phyloP scores from a whole-genome alignment of 345 rosid genomes.

The Sonneratia caseolaris region DNA sequence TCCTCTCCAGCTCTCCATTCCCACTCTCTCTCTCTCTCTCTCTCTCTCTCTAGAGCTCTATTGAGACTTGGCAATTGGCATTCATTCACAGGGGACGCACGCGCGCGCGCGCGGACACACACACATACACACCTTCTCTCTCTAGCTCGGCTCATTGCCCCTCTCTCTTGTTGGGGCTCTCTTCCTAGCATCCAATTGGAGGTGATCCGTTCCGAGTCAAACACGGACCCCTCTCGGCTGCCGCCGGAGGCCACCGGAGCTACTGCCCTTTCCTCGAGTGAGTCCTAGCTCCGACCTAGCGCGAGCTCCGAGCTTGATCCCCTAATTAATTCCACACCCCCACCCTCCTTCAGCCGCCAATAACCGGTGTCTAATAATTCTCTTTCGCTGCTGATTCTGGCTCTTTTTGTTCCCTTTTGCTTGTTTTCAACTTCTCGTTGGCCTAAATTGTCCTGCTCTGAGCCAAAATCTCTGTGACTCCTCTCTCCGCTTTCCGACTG shows the following conservation, averaged over 20 bases:
- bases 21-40: constrained; percentile 1
- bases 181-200: background rate
- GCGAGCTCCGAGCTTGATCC: background rate
- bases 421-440: background rate
- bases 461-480: background rate
- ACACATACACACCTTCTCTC: background rate
- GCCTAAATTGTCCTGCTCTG: background rate
- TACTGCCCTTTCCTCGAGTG: background rate
- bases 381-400: background rate
- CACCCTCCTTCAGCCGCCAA: background rate
- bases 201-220: constrained; percentile 3
- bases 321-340: background rate
- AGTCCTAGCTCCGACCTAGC: background rate
- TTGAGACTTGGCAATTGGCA: too few species aligned
- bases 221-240: background rate
- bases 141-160: background rate
- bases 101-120: too few species aligned
- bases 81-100: too few species aligned
- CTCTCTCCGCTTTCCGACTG: background rate
- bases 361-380: background rate
- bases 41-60: background rate
- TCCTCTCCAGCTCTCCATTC: background rate
- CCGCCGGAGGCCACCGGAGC: background rate
- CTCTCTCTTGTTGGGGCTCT: constrained; percentile 1
- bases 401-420: background rate